Percentiles rank a stretch among this genome's conserved stretches.
phyloP scores from a whole-genome alignment of 345 rosid species.

The Bruguiera parviflora region DNA sequence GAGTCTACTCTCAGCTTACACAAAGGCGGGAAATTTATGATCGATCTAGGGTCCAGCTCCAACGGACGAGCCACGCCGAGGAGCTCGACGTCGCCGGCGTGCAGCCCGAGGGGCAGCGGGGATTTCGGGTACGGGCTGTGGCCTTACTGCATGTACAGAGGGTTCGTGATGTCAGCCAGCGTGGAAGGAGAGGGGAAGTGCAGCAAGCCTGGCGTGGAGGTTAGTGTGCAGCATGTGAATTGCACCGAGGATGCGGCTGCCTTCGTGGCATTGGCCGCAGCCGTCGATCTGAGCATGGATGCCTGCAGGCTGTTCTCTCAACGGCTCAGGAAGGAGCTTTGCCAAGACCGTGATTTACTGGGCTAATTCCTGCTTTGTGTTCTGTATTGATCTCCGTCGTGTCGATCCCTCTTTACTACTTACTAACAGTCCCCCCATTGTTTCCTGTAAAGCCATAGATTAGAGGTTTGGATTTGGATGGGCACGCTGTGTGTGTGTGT shows the following conservation, averaged over 20 bases:
- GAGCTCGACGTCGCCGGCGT: constrained; percentile 49
- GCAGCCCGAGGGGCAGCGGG: constrained; percentile 77
- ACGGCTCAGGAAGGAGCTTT: constrained; percentile 80
- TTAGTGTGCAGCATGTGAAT: constrained; percentile 83
- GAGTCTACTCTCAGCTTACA: constrained; percentile 59
- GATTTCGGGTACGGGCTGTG: constrained; percentile 68
- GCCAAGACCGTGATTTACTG: constrained; percentile 40
- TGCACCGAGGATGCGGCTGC: constrained; percentile 96
- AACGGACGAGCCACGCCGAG: constrained; percentile 37
- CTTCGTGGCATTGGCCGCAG: constrained; percentile 84
- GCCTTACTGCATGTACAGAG: constrained; percentile 60
- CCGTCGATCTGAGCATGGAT: constrained; percentile 86
- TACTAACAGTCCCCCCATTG: constrained; percentile 10
- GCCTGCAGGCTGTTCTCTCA: constrained; percentile 89
- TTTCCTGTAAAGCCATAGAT: constrained; percentile 23
- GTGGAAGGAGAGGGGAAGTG: constrained; percentile 87
- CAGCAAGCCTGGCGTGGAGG: constrained; percentile 80
- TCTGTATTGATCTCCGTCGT: neutral
- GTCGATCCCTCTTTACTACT: neutral
- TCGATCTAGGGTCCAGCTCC: constrained; percentile 41
- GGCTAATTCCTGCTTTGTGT: neutral
- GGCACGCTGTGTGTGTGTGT: constrained; percentile 42
- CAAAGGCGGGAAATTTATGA: constrained; percentile 73
- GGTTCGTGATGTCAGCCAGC: constrained; percentile 82
- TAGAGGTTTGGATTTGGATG: constrained; percentile 2